Conservation (phyloP, 1,139 yeast species). For the Lizanozyma gosingica region DNA sequence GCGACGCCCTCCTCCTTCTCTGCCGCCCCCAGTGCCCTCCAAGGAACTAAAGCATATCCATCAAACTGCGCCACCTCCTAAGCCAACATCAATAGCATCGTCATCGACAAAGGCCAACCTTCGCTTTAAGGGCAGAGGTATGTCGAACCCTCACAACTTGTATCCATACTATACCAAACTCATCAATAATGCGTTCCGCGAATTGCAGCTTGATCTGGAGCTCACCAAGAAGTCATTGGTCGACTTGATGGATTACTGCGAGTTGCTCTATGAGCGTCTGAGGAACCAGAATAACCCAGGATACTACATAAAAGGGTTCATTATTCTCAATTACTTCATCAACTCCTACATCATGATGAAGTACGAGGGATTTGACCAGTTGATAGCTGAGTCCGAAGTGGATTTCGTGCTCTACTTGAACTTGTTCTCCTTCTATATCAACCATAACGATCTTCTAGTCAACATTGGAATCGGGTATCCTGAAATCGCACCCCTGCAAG, state of each 20-base stretch:
- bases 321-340: constrained; percentile 36
- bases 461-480: constrained; percentile 8
- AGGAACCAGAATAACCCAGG: constrained; percentile 10
- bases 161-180: constrained; percentile 16
- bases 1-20: background rate
- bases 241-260: constrained; percentile 37
- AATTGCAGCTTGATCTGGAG: constrained; percentile 25
- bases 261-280: constrained; percentile 28
- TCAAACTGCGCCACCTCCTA: background rate
- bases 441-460: constrained; percentile 9
- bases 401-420: constrained; percentile 39
- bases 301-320: constrained; percentile 29
- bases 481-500: constrained; percentile 14
- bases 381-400: constrained; percentile 27
- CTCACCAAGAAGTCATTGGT: constrained; percentile 28
- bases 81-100: background rate
- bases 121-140: background rate
- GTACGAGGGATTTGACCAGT: constrained; percentile 36
- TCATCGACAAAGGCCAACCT: background rate
- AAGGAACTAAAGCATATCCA: no score
- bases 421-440: constrained; percentile 31
- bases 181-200: constrained; percentile 29
- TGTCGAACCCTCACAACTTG: background rate
- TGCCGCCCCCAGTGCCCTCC: background rate
- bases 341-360: constrained; percentile 37